phyloP scores from a whole-genome alignment of 2,329 filamentous ascomycete genomes.

The Fusarium sp. region DNA sequence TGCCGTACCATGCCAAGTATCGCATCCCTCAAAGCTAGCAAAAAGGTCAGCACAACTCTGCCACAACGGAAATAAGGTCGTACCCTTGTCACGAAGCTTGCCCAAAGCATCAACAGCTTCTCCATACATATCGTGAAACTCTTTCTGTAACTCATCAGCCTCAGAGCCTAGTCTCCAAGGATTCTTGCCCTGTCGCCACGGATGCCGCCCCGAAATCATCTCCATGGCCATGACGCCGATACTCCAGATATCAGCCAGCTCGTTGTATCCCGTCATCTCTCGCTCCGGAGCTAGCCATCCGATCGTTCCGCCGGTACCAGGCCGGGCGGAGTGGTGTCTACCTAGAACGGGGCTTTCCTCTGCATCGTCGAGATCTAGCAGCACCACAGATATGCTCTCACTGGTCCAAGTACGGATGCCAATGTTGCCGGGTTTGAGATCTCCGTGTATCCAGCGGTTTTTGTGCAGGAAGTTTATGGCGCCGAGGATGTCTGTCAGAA shows the following conservation, averaged over 20 bases:
- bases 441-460: not conserved
- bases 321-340: accelerated
- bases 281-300: not conserved
- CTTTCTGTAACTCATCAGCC: not conserved
- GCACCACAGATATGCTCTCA: not conserved
- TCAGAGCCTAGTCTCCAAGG: not conserved
- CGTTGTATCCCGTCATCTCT: not conserved
- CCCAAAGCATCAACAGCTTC: not conserved
- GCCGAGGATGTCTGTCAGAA: not conserved
- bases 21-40: not conserved
- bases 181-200: not conserved
- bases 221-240: not conserved
- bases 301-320: not conserved
- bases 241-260: not conserved
- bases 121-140: not conserved
- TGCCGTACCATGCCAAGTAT: not conserved
- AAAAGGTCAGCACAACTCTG: accelerated
- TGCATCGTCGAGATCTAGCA: not conserved
- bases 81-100: not conserved
- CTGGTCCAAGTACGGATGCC: not conserved
- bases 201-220: not conserved
- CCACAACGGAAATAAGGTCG: accelerated
- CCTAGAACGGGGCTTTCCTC: not conserved
- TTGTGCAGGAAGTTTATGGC: not conserved
- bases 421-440: not conserved